Evolutionary conservation across 2,329 filamentous ascomycete species (phyloP), one percentile per base, ranked within the genome.

Genomic region (Trichoderma brevicompactum): DNA sequence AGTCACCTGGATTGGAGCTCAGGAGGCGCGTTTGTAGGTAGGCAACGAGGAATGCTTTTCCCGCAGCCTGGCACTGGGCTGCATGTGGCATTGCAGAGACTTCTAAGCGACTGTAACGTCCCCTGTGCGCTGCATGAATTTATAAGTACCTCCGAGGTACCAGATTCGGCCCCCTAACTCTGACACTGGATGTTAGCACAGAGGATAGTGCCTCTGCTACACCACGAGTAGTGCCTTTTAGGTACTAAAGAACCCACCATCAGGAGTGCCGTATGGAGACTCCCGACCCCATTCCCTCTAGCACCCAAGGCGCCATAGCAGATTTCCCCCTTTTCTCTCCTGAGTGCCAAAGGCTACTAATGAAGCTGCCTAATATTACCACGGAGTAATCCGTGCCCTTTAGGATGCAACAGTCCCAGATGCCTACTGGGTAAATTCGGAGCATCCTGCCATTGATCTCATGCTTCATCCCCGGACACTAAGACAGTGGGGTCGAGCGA

Each of bases 1-100:
- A 67, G 66, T 65, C 65, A 65, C 46, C 60, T 65, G 60, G 60
- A 46, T 58, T 49, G n/a, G 50, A 59, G 19, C 61, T 64, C 40
- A 65, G 65, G 60, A 66, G 65, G 61, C 48, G 23, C 49, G 34
- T 7, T 53, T 52, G 40, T 40, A 66, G 65, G 40, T 40, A 66
- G 65, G 65, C 60, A 55, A 7, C 64, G 48, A 56, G 48, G 54
- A 54, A 65, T 52, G 53, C 49, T 36, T 46, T 53, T 36, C 32
- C 40, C 40, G 32, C 40, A 44, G 55, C 55, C 64, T 61, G 41
- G 40, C 40, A 44, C 28, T 28, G 46, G 48, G 36, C 12, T 5
- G 17, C 36, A 54, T 54, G 52, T 41, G 52, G 36, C 36, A 54
- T 28, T 5, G 10, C 17, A 13, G 49, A 34, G 40, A 63, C 60